Evolutionary conservation across 306 rosid species (phyloP), one percentile per base, ranked within the genome.

Genomic region (Quercus suber): DNA sequence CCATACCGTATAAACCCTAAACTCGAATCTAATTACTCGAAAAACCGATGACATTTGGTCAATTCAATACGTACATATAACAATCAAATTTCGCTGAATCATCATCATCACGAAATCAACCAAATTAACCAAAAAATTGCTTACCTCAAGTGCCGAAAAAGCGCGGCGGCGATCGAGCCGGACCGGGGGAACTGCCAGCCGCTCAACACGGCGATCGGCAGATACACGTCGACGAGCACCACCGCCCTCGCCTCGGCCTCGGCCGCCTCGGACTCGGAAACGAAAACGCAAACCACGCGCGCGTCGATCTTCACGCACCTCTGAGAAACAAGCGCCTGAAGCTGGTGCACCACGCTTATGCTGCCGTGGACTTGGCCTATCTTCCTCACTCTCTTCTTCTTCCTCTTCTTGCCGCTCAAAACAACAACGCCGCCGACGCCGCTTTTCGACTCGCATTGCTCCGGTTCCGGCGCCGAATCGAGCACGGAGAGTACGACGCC

Each of bases 151-250:
- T 95, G 98, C 69, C 84, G 73, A 69, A 93, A 93, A 52, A 95
- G 76, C 0, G 97, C 92, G 2, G 87, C 98, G 9, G 97, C 98
- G 1, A 88, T 59, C 18, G 93, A 30, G 1, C 87, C 89, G 0
- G 81, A 85, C 59, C 20, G 82, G 4, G 98, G 97, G 30, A 93
- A 95, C 89, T 95, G 98, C 98, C 99, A 90, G 1, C 98, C 98
- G 37, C 86, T 78, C 94, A 89, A 89, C 15, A 88, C 33, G 55
- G 61, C 82, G 76, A 85, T 4, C 0, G 98, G 94, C 13, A 95
- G 84, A 69, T 87, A 87, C 25, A 90, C 98, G 73, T 95, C 99
- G 4, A 95, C 85, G 25, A 95, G 78, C 1, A 95, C 28, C 61
- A 89, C 97, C 28, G 72, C 97, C 89, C 95, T 87, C 10, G 78